Evolutionary conservation across 2,329 filamentous ascomycete genomes (phyloP).

Genomic region (Boeremia exigua): DNA sequence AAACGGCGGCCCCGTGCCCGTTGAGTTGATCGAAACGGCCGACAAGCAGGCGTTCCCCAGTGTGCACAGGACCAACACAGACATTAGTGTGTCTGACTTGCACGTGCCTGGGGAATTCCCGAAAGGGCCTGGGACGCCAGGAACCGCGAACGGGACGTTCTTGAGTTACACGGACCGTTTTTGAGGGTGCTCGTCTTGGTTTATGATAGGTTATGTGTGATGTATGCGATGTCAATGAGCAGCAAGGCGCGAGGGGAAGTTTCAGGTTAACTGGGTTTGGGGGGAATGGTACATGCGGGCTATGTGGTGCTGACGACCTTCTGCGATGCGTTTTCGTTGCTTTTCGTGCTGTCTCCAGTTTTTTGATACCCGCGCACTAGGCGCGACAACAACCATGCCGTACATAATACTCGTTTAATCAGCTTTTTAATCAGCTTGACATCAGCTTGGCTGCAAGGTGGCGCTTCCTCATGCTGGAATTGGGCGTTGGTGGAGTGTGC

Average conservation of each 20-base stretch:
- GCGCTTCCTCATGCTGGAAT: too few relatives aligned
- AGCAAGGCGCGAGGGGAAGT: not conserved
- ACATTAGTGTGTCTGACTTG: constrained; percentile 65
- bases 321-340: not conserved
- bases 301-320: not conserved
- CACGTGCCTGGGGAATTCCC: constrained; percentile 75
- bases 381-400: constrained; percentile 3
- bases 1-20: constrained; percentile 39
- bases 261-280: not conserved
- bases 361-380: constrained; percentile 15
- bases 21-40: constrained; percentile 24
- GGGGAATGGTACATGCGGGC: constrained; percentile 4
- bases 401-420: constrained; percentile 5
- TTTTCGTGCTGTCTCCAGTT: not conserved
- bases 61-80: constrained; percentile 54
- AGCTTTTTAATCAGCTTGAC: not conserved
- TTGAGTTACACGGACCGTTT: constrained; percentile 11
- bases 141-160: constrained; percentile 11
- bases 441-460: not conserved
- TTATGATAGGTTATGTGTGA: not conserved
- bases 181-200: not conserved
- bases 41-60: constrained; percentile 54
- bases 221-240: constrained; percentile 1
- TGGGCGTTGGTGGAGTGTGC: too few relatives aligned
- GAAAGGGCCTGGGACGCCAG: constrained; percentile 18